These are phyloP conservation scores for Tuber microsphaerosporum DNA, from an alignment of 495 filamentous ascomycete species.

Conservation along the genomic window DNA sequence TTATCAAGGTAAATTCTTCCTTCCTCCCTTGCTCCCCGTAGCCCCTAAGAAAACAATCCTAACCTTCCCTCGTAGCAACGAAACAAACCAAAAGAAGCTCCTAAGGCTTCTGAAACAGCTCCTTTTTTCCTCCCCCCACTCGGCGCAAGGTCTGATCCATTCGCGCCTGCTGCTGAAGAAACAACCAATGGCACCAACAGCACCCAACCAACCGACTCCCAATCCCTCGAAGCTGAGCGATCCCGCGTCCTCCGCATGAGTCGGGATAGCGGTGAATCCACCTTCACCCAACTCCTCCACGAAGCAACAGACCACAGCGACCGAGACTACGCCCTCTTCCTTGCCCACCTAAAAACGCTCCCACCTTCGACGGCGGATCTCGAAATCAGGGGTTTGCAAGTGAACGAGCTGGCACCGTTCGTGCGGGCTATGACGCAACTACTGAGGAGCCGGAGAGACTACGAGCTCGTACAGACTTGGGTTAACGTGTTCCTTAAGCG, in stretches of 20 bases:
- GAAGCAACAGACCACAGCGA: conserved; percentile 27
- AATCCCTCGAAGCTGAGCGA: conserved; percentile 45
- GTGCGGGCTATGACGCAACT: conserved; percentile 65
- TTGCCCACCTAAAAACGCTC: conserved; percentile 70
- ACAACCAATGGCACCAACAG: not conserved
- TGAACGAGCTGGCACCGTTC: conserved; percentile 59
- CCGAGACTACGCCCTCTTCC: conserved; percentile 52
- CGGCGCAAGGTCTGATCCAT: conserved; percentile 39
- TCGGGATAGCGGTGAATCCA: conserved; percentile 47
- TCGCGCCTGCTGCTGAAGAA: conserved; percentile 9
- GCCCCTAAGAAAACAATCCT: conserved; percentile 12
- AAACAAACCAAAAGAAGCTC: conserved; percentile 87
- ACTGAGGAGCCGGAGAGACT: conserved; percentile 63
- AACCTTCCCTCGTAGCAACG: conserved; percentile 50
- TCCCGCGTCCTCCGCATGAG: conserved; percentile 52
- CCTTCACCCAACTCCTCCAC: conserved; percentile 34
- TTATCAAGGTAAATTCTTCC: conserved; percentile 56
- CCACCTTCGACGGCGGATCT: conserved; percentile 75
- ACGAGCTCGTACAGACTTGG: conserved; percentile 91
- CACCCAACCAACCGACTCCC: not conserved
- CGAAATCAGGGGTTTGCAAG: conserved; percentile 60
- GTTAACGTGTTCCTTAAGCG: conserved; percentile 83
- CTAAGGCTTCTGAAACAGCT: conserved; percentile 85
- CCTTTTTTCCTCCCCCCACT: conserved; percentile 90
- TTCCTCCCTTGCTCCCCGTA: not conserved